Conservation (phyloP, 371 early-diverging fungal species). For the Mucor indicus region DNA sequence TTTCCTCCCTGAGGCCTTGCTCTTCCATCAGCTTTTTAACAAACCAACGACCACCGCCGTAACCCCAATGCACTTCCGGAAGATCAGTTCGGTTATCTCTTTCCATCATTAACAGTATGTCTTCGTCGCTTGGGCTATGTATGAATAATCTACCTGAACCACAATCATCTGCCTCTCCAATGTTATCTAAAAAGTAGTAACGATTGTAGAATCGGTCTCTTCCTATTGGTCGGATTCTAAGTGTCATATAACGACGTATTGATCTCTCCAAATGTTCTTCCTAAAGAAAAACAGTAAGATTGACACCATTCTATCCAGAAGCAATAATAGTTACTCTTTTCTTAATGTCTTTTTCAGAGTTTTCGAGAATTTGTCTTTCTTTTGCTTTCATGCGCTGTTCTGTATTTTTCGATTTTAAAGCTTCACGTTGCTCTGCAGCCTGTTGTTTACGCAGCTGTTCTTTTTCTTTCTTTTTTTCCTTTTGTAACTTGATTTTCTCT, state of each 20-base stretch:
- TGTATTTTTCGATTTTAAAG: conserved; percentile 41
- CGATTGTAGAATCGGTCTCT: conserved; percentile 81
- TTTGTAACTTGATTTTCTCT: conserved; percentile 48
- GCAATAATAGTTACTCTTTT: conserved; percentile 27
- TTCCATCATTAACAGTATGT: conserved; percentile 47
- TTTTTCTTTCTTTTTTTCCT: conserved; percentile 49
- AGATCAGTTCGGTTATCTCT: conserved; percentile 26
- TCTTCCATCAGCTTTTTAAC: conserved; percentile 38
- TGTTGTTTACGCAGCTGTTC: conserved; percentile 39
- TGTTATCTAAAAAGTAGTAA: conserved; percentile 83
- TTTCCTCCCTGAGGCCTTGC: conserved; percentile 40
- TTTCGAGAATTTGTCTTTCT: conserved; percentile 48
- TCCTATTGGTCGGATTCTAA: conserved; percentile 73
- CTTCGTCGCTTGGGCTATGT: conserved; percentile 53
- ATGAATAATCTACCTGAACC: conserved; percentile 67
- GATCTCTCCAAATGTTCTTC: conserved; percentile 67
- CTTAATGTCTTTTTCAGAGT: conserved; percentile 45
- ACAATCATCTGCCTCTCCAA: conserved; percentile 56
- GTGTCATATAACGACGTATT: conserved; percentile 56
- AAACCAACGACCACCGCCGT: conserved; percentile 41
- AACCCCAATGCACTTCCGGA: conserved; percentile 36
- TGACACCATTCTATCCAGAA: no score
- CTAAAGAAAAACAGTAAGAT: conserved; percentile 6
- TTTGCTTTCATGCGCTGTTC: conserved; percentile 47
- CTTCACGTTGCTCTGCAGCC: conserved; percentile 43